Conservation (phyloP, 1,284 basidiomycete species). For the Athelia psychrophila region DNA sequence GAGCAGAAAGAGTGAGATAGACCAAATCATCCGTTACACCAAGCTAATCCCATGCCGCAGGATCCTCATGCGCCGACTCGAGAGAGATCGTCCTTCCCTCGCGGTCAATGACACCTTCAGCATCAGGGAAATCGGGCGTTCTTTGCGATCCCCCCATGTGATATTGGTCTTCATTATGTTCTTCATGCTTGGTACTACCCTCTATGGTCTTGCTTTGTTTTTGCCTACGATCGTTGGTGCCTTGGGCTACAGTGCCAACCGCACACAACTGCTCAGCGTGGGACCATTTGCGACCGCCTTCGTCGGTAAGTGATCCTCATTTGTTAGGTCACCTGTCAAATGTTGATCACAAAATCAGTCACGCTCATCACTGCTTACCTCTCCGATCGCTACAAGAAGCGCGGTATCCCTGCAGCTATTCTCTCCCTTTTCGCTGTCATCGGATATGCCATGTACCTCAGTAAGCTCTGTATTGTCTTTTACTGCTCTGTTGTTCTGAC, state of each 20-base stretch:
- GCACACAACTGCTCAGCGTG: constrained; percentile 30
- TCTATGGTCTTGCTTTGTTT: constrained; percentile 41
- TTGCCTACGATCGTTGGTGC: constrained; percentile 42
- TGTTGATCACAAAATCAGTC: constrained; percentile 18
- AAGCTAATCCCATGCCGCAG: constrained; percentile 4
- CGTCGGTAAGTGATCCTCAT: constrained; percentile 18
- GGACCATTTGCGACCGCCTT: constrained; percentile 31
- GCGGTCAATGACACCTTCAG: constrained; percentile 28
- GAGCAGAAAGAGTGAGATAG: constrained; percentile 38
- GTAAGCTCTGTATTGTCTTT: constrained; percentile 25
- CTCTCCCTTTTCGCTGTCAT: constrained; percentile 33
- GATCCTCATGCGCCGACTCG: constrained; percentile 25
- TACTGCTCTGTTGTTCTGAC: constrained; percentile 1
- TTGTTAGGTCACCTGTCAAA: neutral
- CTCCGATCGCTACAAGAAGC: constrained; percentile 41
- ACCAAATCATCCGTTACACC: constrained; percentile 2
- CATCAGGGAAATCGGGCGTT: constrained; percentile 23
- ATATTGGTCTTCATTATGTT: constrained; percentile 35
- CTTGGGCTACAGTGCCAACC: constrained; percentile 32
- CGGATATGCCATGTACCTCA: constrained; percentile 49
- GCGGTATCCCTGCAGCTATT: constrained; percentile 35
- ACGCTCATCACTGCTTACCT: constrained; percentile 38
- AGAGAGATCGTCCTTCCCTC: constrained; percentile 26
- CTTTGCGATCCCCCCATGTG: constrained; percentile 30
- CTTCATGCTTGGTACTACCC: constrained; percentile 42